These are phyloP conservation scores for Salix suchowensis DNA, from an alignment of 345 rosid species.

Conservation along the genomic window DNA sequence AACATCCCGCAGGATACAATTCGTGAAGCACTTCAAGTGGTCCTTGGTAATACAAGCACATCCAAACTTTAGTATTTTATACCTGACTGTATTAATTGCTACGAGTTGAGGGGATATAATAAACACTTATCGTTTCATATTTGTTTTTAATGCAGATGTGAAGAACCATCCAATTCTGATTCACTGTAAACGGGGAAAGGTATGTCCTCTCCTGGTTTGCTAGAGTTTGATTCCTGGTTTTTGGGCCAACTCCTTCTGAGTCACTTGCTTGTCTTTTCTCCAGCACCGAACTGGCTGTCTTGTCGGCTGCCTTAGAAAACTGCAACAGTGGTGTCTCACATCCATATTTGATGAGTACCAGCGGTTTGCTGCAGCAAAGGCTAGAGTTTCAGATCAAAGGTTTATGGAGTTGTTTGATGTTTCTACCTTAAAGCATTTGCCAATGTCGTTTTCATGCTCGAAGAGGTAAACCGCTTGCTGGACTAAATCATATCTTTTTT, in stretches of 20 bases:
- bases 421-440: slow-evolving; percentile 59
- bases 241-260: background rate
- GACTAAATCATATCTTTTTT: slow-evolving; percentile 18
- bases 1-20: slow-evolving; percentile 72
- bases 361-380: slow-evolving; percentile 88
- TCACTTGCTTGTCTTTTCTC: slow-evolving; percentile 1
- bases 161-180: slow-evolving; percentile 87
- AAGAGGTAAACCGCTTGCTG: slow-evolving; percentile 36
- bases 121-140: background rate
- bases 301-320: slow-evolving; percentile 89
- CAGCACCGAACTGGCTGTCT: slow-evolving; percentile 97
- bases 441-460: slow-evolving; percentile 65
- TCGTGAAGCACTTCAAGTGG: slow-evolving; percentile 83
- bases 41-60: slow-evolving; percentile 53
- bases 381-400: slow-evolving; percentile 87
- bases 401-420: slow-evolving; percentile 87
- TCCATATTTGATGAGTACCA: slow-evolving; percentile 86
- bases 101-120: background rate
- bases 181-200: slow-evolving; percentile 97
- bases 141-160: slow-evolving; percentile 45
- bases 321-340: slow-evolving; percentile 82
- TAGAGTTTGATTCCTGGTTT: background rate
- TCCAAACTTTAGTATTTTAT: slow-evolving; percentile 1
- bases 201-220: slow-evolving; percentile 18
- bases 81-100: background rate